A percentile compares a stretch with the other conserved stretches of the same genome.
phyloP scores from a whole-genome alignment of 108 stramenopile genomes.

The Skeletonema tropicum region DNA sequence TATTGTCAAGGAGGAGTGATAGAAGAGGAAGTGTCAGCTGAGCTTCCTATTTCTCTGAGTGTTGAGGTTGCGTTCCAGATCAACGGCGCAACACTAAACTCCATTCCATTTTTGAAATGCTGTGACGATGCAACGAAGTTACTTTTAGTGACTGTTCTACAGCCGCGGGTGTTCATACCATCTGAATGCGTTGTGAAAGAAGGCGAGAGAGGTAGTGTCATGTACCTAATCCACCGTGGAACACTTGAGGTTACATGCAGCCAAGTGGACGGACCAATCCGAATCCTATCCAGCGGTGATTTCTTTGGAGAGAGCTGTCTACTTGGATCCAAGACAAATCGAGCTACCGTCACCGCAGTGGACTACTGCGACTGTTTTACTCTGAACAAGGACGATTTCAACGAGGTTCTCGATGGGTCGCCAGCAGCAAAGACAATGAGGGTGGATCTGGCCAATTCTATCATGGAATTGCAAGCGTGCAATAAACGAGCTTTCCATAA shows the following conservation, averaged over 20 bases:
- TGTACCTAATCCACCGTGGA: conserved; percentile 60
- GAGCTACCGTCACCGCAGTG: conserved; percentile 44
- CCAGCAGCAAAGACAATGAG: conserved; percentile 3
- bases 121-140: conserved; percentile 44
- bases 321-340: conserved; percentile 31
- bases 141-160: conserved; percentile 34
- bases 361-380: conserved; percentile 58
- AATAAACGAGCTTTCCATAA: conserved; percentile 36
- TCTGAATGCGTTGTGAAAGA: conserved; percentile 41
- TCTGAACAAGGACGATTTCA: conserved; percentile 49
- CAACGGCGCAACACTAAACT: conserved; percentile 29
- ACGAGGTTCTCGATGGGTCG: conserved; percentile 36
- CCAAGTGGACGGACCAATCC: conserved; percentile 13
- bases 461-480: conserved; percentile 8
- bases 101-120: conserved; percentile 48
- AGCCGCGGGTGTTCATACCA: conserved; percentile 51
- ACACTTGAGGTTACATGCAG: conserved; percentile 28
- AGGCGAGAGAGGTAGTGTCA: conserved; percentile 48
- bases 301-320: conserved; percentile 63
- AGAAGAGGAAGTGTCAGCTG: conserved; percentile 48
- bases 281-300: conserved; percentile 42
- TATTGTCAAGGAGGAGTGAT: conserved; percentile 53
- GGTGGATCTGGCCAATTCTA: conserved; percentile 11
- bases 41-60: conserved; percentile 50
- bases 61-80: conserved; percentile 36